Base-by-base conservation (phyloP, 2,329 filamentous ascomycete genomes). In the Verticillium albo-atrum region DNA sequence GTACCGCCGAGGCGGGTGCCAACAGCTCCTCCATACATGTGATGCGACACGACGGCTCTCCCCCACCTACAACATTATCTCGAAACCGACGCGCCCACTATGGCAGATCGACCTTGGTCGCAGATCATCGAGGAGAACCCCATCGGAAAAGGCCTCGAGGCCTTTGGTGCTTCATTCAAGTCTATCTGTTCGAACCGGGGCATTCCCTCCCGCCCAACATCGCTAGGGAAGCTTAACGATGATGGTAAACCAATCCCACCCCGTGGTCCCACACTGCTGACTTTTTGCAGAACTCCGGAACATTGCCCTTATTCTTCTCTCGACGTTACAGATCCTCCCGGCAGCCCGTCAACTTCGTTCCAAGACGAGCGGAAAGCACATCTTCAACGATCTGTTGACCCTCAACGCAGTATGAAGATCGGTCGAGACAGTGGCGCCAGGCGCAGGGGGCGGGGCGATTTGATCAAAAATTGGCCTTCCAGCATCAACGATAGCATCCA, bases 111-210 rank as follows among this genome's bases (percentile, higher is more conserved):
- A 61, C 28, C 54, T n/a, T 64, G 61, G 53, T 66, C 62, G 10
- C 59, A 68, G 57, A 62, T 67, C 28, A 71, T 72, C 56, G 50
- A 65, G 34, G 61, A 64, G 26, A 63, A 71, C 50, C 68, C 69
- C 58, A 73, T 72, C 54, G 66, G 67, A 27, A 63, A 67, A 7
- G 64, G 68, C 32, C 65, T 73, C 50, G 63, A 69, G 62, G 28
- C 56, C 57, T 71, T 71, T 56, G 63, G 62, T 37, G 55, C 56
- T 50, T 66, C 55, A 2, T 72, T 71, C 34, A 54, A 32, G 27
- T 68, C 66, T 55, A 59, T 67, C 30, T 71, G 65, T 50, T 34
- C 67, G 56, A 57, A 54, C 35, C 54, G 7, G 37, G 27, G 59
- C 50, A 59, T 71, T 58, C 35, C 61, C n/a, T 63, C 34, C 60